Evolutionary conservation across 2,329 filamentous ascomycete species (phyloP), one percentile per base, ranked within the genome.

Genomic region (Rhinocladiella mackenziei): DNA sequence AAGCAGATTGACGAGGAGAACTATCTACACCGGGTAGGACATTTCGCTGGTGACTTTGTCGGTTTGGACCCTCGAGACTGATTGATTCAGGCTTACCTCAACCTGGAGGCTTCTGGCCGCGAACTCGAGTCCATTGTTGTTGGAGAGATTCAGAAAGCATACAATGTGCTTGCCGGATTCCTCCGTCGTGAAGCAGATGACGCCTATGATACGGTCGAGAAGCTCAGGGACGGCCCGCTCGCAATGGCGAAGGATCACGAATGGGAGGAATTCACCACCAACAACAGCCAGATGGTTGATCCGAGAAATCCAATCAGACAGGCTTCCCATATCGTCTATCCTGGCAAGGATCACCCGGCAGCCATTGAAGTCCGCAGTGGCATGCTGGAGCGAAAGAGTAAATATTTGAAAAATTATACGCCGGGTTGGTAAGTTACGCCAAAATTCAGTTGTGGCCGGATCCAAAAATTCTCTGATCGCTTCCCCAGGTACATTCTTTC

Each of bases 121-220:
- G 92, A 98, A 67, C 78, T 98, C 2, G 92, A 98, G 67, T 86
- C 88, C 0, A 97, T 98, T 53, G 88, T 98, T 1, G 88, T 98
- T 10, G 88, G 89, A 55, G 92, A 98, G 66, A 94, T 98, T 30
- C 92, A 98, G 62, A 97, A 97, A 65, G 89, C 92, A 0, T 97
- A 96, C 70, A 95, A 92, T 59, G 89, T 89, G 2, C 88, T 95
- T 57, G 86, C 89, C 17, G 85, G 84, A 40, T 94, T 97, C 53
- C 72, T 97, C 49, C 94, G 91, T 70, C 83, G 89, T 34, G 91
- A 97, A 62, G 86, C 88, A 7, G 89, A 94, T 54, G 82, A 87
- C 42, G 80, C 84, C 23, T 86, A 88, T 60, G 77, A 77, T 43
- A 77, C 86, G 2, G 78, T 91, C 8, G 88, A 94, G 47, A 84